These are phyloP conservation scores for Coemansia sp. DNA, from an alignment of 192 early-diverging fungal species.

Conservation along the genomic window DNA sequence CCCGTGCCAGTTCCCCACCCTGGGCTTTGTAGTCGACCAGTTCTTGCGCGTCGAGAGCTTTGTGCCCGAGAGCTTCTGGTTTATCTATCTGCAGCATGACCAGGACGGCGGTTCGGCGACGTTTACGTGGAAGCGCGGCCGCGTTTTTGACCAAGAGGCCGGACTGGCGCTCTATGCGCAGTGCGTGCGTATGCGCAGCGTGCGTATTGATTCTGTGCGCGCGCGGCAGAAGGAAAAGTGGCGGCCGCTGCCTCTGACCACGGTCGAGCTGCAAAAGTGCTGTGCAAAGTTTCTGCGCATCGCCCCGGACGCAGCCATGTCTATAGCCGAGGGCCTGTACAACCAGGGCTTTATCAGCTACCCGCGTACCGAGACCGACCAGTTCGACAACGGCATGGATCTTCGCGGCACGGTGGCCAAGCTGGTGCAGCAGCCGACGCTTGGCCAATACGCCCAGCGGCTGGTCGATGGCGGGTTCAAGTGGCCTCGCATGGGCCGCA, in stretches of 20 bases:
- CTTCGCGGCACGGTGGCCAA: conserved; percentile 62
- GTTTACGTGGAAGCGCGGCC: conserved; percentile 74
- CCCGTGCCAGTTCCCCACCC: conserved; percentile 93
- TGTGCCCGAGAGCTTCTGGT: conserved; percentile 90
- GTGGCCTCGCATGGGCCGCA: conserved; percentile 73
- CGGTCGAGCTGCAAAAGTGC: conserved; percentile 88
- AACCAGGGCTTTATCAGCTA: conserved; percentile 89
- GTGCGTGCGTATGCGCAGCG: conserved; percentile 63
- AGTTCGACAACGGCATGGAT: conserved; percentile 76
- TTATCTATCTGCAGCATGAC: conserved; percentile 62
- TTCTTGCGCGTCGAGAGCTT: conserved; percentile 74
- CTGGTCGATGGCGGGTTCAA: conserved; percentile 66
- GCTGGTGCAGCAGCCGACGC: conserved; percentile 40
- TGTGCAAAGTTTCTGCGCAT: conserved; percentile 69
- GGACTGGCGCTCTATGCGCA: conserved; percentile 71
- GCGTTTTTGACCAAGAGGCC: conserved; percentile 72
- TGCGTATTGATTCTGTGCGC: conserved; percentile 58
- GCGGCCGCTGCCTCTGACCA: conserved; percentile 89
- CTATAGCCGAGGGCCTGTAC: conserved; percentile 84
- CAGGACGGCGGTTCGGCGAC: conserved; percentile 53
- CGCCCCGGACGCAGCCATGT: conserved; percentile 78
- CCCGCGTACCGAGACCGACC: conserved; percentile 94
- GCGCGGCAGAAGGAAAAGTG: conserved; percentile 77
- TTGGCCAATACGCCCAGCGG: conserved; percentile 54
- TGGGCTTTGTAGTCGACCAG: conserved; percentile 93